phyloP scores from a whole-genome alignment of 1,139 yeast species.

The Arxiozyma telluris region DNA sequence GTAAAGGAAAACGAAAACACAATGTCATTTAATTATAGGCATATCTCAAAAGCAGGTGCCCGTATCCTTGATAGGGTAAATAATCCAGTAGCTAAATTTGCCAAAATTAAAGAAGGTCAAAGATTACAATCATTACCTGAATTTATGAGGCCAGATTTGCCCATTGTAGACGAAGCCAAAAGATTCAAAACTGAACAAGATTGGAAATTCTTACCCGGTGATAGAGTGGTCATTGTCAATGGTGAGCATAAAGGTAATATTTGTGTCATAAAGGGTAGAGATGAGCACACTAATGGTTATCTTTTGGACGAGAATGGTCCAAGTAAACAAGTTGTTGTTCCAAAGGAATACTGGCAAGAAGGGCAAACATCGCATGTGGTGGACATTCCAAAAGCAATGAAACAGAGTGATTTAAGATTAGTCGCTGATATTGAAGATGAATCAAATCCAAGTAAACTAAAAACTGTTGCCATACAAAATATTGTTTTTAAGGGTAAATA shows the following conservation, averaged over 20 bases:
- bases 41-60: constrained; percentile 25
- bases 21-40: constrained; percentile 9
- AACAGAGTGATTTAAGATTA: constrained; percentile 56
- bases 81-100: constrained; percentile 24
- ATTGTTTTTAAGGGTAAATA: constrained; percentile 56
- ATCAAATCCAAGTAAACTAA: constrained; percentile 33
- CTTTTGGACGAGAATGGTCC: constrained; percentile 51
- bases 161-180: constrained; percentile 33
- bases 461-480: constrained; percentile 71
- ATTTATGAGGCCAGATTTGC: constrained; percentile 29
- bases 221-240: constrained; percentile 52
- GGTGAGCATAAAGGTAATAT: constrained; percentile 70
- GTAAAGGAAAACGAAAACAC: not conserved
- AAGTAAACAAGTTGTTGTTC: constrained; percentile 45
- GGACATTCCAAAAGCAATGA: constrained; percentile 48
- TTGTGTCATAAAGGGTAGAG: constrained; percentile 45
- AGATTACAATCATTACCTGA: constrained; percentile 29
- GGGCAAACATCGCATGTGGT: constrained; percentile 64
- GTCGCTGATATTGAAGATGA: constrained; percentile 70
- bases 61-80: constrained; percentile 19
- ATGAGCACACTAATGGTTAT: constrained; percentile 42
- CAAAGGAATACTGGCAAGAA: constrained; percentile 64
- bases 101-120: constrained; percentile 24
- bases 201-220: constrained; percentile 52
- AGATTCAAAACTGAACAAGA: constrained; percentile 35